A percentile compares a stretch with the other conserved stretches of the same genome.
Conservation (phyloP, 371 early-diverging fungal genomes). For the Parasitella parasitica region DNA sequence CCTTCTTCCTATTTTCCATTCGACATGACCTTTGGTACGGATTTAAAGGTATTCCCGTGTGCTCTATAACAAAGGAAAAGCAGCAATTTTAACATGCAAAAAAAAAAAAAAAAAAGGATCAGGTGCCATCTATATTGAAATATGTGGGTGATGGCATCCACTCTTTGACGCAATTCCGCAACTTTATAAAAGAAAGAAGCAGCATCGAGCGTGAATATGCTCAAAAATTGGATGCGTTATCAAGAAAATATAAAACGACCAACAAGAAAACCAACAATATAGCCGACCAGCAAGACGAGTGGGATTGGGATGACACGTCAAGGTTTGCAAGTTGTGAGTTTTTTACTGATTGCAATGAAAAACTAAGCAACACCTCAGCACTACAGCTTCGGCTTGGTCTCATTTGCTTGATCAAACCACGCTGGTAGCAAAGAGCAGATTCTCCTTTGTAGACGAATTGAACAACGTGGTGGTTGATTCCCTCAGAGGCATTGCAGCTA, state of each 20-base stretch:
- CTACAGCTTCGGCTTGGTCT: slow-evolving; percentile 45
- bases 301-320: slow-evolving; percentile 34
- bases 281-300: slow-evolving; percentile 26
- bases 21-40: slow-evolving; percentile 24
- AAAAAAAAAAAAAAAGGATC: too few species aligned
- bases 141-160: slow-evolving; percentile 61
- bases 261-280: not conserved
- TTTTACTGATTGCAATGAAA: too few species aligned
- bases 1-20: slow-evolving; percentile 1
- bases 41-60: slow-evolving; percentile 9
- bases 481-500: slow-evolving; percentile 51
- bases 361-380: not conserved
- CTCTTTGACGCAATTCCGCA: slow-evolving; percentile 69
- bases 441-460: slow-evolving; percentile 58
- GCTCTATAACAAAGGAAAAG: not conserved
- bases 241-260: slow-evolving; percentile 57
- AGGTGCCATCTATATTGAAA: slow-evolving; percentile 56
- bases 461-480: slow-evolving; percentile 53
- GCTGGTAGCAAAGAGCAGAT: slow-evolving; percentile 56
- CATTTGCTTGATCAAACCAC: slow-evolving; percentile 62
- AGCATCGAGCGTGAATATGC: slow-evolving; percentile 79
- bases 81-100: not conserved
- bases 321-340: slow-evolving; percentile 17
- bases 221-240: slow-evolving; percentile 66
- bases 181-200: slow-evolving; percentile 72